phyloP scores from a whole-genome alignment of 352 stramenopile species.

The Pythium oligandrum region DNA sequence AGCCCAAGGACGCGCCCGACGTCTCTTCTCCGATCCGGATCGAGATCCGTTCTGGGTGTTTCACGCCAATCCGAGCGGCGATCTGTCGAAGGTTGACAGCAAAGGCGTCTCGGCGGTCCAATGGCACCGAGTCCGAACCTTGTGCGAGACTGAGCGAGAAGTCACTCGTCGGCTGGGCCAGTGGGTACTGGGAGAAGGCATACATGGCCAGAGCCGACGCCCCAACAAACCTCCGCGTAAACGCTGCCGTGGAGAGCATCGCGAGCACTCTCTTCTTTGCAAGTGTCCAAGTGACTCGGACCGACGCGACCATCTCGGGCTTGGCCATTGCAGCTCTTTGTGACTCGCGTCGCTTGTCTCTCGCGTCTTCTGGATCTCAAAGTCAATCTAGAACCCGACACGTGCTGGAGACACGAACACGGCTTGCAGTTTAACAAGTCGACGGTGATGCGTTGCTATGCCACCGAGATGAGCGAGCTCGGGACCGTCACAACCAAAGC shows the following conservation, averaged over 20 bases:
- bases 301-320: neutral
- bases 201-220: conserved; percentile 32
- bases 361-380: conserved; percentile 7
- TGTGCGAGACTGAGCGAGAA: conserved; percentile 57
- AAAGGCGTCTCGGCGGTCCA: conserved; percentile 54
- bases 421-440: conserved; percentile 2
- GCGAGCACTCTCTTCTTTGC: conserved; percentile 23
- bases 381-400: conserved; percentile 2
- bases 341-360: conserved; percentile 17
- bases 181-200: conserved; percentile 41
- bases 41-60: conserved; percentile 58
- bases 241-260: conserved; percentile 29
- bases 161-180: conserved; percentile 53
- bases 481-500: too few species aligned
- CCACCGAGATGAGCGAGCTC: conserved; percentile 3
- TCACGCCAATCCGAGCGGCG: conserved; percentile 55
- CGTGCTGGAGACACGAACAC: conserved; percentile 25
- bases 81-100: conserved; percentile 59
- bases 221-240: conserved; percentile 30
- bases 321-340: conserved; percentile 4
- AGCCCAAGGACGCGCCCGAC: conserved; percentile 52
- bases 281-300: conserved; percentile 14
- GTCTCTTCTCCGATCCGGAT: conserved; percentile 63
- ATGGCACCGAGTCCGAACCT: conserved; percentile 42
- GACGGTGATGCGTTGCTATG: conserved; percentile 15